Base-by-base conservation (phyloP, 1,284 basidiomycete species). In the Earliella scabrosa region DNA sequence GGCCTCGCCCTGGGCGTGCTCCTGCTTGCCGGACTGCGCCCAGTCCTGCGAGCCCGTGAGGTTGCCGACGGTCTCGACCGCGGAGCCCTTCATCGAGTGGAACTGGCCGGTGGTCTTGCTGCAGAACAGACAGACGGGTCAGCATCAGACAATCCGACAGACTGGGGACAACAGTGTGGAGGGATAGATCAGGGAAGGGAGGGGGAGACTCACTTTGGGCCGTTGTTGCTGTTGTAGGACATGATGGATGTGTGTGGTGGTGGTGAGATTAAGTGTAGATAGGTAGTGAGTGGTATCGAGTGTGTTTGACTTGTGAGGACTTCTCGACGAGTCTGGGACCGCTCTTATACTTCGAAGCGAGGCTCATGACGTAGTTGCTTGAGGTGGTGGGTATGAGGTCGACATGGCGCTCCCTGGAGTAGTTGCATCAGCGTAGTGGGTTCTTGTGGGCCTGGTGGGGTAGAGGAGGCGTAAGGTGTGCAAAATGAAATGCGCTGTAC, bases 21-120 rank as follows among this genome's bases (percentile, higher is more conserved):
- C 85, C 58, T 90, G 76, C 62, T 83, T 82, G n/a, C 88, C 88
- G 31, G 82, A 73, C 59, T 79, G 69, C 65, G 76, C 61, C 83
- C 81, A 85, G 3, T 73, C 66, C 51, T 72, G 60, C 6, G 73
- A 66, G 23, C 83, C 83, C 35, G 76, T 78, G 46, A 78, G 23
- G 60, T 83, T 77, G 50, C 85, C 83, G 48, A 82, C 66, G 72
- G 75, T 68, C 74, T 90, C 87, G 63, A 88, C 82, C 51, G 72
- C 68, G 51, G 73, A 79, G 23, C 90, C 90, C 73, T 86, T 86
- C 35, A 76, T 56, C 3, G 82, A 85, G 72, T 86, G 82, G 65
- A 69, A 75, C 71, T 89, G 82, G 60, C 87, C 89, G 65, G 81
- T 76, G 63, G 76, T 66, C 76, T 91, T 89, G 76, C 81, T 84